phyloP scores from a whole-genome alignment of 2,329 filamentous ascomycete species.

The Dactylellina drechsleri region DNA sequence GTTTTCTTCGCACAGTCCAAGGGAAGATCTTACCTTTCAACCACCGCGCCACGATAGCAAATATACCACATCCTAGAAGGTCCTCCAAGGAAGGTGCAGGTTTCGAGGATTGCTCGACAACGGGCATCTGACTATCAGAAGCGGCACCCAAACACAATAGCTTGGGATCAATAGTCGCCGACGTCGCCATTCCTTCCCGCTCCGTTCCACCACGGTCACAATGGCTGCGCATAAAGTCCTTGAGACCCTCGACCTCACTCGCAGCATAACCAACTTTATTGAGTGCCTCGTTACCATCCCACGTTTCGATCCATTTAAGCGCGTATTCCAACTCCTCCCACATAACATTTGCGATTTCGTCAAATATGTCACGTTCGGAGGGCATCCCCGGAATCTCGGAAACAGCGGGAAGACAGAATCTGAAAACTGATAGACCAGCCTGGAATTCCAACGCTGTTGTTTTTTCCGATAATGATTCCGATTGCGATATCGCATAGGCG shows the following conservation, averaged over 20 bases:
- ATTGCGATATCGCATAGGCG: conserved; percentile 52
- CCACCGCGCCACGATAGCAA: conserved; percentile 48
- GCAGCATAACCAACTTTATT: conserved; percentile 40
- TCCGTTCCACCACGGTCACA: conserved; percentile 15
- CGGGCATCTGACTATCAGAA: neutral
- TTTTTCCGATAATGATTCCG: conserved; percentile 37
- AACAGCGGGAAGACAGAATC: conserved; percentile 39
- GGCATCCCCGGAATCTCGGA: conserved; percentile 42
- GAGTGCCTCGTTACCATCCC: conserved; percentile 47
- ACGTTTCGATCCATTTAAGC: conserved; percentile 49
- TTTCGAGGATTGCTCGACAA: neutral
- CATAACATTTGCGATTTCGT: conserved; percentile 51
- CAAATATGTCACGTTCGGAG: conserved; percentile 52
- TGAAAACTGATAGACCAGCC: conserved; percentile 42
- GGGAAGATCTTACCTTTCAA: conserved; percentile 36
- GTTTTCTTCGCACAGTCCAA: neutral
- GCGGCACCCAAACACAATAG: conserved; percentile 20
- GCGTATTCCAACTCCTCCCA: conserved; percentile 53
- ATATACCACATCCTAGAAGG: conserved; percentile 42
- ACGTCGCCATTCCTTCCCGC: neutral
- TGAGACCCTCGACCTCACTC: conserved; percentile 48
- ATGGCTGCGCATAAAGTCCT: conserved; percentile 44
- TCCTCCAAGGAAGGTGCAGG: conserved; percentile 36
- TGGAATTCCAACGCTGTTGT: conserved; percentile 43
- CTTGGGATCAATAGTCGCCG: conserved; percentile 46